Evolutionary conservation across 2,329 filamentous ascomycete genomes (phyloP).

Genomic region (Metarhizium humberi): DNA sequence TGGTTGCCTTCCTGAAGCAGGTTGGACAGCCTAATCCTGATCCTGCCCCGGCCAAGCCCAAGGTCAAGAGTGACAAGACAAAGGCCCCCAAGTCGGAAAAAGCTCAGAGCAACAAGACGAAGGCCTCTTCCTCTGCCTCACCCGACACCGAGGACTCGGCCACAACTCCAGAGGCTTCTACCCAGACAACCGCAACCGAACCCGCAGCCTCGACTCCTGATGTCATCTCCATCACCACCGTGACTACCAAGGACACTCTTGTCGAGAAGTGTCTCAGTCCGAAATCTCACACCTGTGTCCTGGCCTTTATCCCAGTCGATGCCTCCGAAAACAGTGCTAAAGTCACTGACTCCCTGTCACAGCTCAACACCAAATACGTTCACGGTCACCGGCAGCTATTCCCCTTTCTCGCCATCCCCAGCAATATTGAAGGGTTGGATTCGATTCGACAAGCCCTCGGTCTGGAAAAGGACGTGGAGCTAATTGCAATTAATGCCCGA

Average conservation of each 20-base stretch:
- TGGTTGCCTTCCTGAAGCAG: conserved; percentile 76
- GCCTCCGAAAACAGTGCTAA: conserved; percentile 42
- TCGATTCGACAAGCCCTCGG: conserved; percentile 45
- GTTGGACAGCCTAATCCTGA: conserved; percentile 72
- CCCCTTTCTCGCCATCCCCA: conserved; percentile 70
- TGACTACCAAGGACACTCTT: conserved; percentile 56
- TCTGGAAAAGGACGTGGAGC: conserved; percentile 52
- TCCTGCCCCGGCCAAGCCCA: conserved; percentile 36
- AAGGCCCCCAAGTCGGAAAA: conserved; percentile 19
- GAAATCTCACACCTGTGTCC: conserved; percentile 74
- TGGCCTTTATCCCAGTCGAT: conserved; percentile 57
- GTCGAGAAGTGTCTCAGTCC: conserved; percentile 61
- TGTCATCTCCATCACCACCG: conserved; percentile 54
- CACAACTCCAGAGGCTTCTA: conserved; percentile 13
- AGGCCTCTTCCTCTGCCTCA: conserved; percentile 19
- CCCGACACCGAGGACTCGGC: conserved; percentile 18
- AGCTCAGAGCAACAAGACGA: conserved; percentile 27
- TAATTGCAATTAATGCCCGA: conserved; percentile 78
- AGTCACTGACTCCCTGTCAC: conserved; percentile 55
- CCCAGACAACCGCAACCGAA: conserved; percentile 19
- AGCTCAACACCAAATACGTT: conserved; percentile 68
- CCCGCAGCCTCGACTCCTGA: conserved; percentile 16
- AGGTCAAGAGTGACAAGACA: conserved; percentile 23
- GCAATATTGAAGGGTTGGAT: conserved; percentile 25
- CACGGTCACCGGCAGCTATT: conserved; percentile 61